phyloP scores from a whole-genome alignment of 1,284 basidiomycete genomes.

The Peniophora sp. region DNA sequence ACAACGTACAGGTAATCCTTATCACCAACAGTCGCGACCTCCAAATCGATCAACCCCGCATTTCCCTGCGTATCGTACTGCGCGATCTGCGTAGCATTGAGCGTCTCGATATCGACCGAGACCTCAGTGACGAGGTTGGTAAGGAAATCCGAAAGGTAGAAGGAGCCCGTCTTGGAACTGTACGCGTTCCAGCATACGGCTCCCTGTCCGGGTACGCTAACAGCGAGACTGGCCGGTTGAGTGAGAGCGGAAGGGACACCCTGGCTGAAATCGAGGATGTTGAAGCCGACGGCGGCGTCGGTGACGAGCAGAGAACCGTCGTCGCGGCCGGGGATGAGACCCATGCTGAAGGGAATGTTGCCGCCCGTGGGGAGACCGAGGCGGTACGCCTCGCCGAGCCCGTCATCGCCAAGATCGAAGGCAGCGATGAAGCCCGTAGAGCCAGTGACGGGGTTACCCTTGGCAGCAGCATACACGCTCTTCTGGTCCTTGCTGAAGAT shows the following conservation, averaged over 20 bases:
- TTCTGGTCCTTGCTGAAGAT: neutral
- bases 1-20: neutral
- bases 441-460: neutral
- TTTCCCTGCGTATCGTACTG: neutral
- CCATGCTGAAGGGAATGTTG: neutral
- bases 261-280: neutral
- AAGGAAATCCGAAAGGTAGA: neutral
- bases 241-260: neutral
- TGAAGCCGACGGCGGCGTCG: neutral
- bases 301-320: neutral
- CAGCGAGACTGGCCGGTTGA: neutral
- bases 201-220: neutral
- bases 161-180: neutral
- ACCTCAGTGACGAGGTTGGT: neutral
- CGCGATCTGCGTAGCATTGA: neutral
- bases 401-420: neutral
- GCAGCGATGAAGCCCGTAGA: neutral
- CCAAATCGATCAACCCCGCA: neutral
- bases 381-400: neutral
- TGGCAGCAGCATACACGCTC: neutral
- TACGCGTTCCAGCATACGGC: neutral
- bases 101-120: neutral
- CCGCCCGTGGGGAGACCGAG: neutral
- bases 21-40: neutral
- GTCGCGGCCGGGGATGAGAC: neutral